These are phyloP conservation scores for Aureobasidium sp. DNA, from an alignment of 2,329 filamentous ascomycete species.

Conservation along the genomic window DNA sequence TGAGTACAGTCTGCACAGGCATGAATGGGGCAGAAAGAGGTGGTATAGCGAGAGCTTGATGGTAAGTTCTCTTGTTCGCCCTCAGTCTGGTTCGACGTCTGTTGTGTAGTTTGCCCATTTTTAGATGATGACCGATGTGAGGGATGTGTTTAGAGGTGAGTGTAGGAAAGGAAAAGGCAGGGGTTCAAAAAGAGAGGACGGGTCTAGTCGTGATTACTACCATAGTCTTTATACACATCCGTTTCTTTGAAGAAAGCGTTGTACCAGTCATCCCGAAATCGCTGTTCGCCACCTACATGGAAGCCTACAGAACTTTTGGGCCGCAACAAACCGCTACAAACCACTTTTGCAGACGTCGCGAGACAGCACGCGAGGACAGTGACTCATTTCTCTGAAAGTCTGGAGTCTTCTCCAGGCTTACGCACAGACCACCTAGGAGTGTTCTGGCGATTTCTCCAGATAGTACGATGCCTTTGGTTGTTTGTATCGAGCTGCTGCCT, in stretches of 20 bases:
- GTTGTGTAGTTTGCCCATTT: slow-evolving; percentile 39
- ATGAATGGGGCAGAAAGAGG: not conserved
- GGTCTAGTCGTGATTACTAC: not conserved
- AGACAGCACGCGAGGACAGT: not conserved
- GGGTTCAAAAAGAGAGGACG: not conserved
- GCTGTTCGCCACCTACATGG: not conserved
- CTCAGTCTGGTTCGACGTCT: slow-evolving; percentile 37
- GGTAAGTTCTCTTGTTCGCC: slow-evolving; percentile 19
- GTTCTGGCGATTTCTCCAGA: not conserved
- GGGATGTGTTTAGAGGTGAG: not conserved
- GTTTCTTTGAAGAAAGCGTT: not conserved
- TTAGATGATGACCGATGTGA: not conserved
- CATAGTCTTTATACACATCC: not conserved
- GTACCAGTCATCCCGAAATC: slow-evolving; percentile 6
- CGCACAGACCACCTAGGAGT: slow-evolving; percentile 2
- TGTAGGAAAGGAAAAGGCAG: not conserved
- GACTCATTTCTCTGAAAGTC: not conserved
- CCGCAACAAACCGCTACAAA: not conserved
- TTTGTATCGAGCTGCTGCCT: not conserved
- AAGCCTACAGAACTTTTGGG: slow-evolving; percentile 8
- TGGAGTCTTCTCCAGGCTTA: not conserved
- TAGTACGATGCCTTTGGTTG: not conserved
- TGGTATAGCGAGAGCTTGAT: slow-evolving; percentile 3
- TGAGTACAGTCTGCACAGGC: not conserved
- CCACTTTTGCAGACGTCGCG: not conserved